Conservation (phyloP, 257 asterid genomes). For the Solanum chaucha region DNA sequence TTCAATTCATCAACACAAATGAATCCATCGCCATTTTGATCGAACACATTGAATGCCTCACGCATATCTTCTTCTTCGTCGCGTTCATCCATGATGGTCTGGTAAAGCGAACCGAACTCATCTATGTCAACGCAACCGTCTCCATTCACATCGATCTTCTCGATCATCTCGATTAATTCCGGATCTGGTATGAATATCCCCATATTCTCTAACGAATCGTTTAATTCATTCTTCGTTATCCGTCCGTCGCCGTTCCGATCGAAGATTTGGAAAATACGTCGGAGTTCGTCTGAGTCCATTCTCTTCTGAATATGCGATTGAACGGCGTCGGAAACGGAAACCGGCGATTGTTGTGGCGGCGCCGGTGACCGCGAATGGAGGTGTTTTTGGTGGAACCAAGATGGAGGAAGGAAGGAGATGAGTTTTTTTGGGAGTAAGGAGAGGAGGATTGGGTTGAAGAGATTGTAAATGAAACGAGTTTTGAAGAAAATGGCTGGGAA, state of each 20-base stretch:
- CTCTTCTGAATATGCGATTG: neutral
- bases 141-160: slow-evolving; percentile 32
- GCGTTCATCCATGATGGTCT: slow-evolving; percentile 34
- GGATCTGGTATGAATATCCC: slow-evolving; percentile 42
- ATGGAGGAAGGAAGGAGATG: slow-evolving; percentile 26
- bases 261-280: slow-evolving; percentile 43
- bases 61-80: slow-evolving; percentile 48
- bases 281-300: slow-evolving; percentile 43
- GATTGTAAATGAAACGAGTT: slow-evolving; percentile 26
- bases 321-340: neutral
- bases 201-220: slow-evolving; percentile 50
- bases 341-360: neutral
- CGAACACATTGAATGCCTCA: slow-evolving; percentile 60
- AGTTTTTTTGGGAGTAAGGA: slow-evolving; percentile 42
- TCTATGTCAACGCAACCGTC: slow-evolving; percentile 54
- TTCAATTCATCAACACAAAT: slow-evolving; percentile 49
- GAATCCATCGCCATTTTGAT: slow-evolving; percentile 49
- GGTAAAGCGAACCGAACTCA: slow-evolving; percentile 42
- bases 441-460: slow-evolving; percentile 22
- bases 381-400: slow-evolving; percentile 21
- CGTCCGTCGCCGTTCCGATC: slow-evolving; percentile 54
- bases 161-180: slow-evolving; percentile 37
- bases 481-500: slow-evolving; percentile 28
- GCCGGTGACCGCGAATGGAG: neutral
- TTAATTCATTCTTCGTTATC: slow-evolving; percentile 42